These are phyloP conservation scores for Diaporthe humulicola DNA, from an alignment of 2,329 filamentous ascomycete genomes.

Conservation along the genomic window DNA sequence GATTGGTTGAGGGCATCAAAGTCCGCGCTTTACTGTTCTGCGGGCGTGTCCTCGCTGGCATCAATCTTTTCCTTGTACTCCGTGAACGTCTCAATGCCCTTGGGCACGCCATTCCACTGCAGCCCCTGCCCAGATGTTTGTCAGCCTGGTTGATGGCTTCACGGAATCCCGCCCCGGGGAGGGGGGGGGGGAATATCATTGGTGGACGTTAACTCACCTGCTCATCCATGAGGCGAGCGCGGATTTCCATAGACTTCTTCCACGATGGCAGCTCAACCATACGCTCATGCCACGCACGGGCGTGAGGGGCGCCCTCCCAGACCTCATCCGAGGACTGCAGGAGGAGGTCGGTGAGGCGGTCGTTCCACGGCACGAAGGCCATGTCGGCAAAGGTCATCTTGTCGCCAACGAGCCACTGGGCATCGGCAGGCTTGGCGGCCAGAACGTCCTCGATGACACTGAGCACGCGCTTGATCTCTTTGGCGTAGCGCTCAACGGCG, in stretches of 20 bases:
- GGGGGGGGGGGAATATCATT: fast-evolving
- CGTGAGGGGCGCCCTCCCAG: conserved; percentile 46
- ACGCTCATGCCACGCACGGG: conserved; percentile 52
- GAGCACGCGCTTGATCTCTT: conserved; percentile 45
- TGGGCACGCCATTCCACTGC: conserved; percentile 52
- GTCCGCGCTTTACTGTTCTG: too few relatives aligned
- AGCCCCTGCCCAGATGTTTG: conserved; percentile 44
- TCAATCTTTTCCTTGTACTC: conserved; percentile 48
- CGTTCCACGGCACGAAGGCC: conserved; percentile 45
- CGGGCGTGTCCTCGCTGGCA: conserved; percentile 14
- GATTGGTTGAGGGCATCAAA: too few relatives aligned
- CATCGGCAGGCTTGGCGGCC: conserved; percentile 36
- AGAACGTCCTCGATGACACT: conserved; percentile 44
- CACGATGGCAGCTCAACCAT: conserved; percentile 51
- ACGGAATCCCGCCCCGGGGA: too few relatives aligned
- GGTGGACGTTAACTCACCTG: conserved; percentile 22
- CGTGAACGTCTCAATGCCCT: conserved; percentile 49
- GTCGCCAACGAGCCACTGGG: conserved; percentile 46
- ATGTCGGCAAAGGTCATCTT: conserved; percentile 45
- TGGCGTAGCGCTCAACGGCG: conserved; percentile 44
- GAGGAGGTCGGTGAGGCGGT: conserved; percentile 42
- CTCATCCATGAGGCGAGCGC: conserved; percentile 52
- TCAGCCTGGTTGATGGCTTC: too few relatives aligned
- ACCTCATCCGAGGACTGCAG: conserved; percentile 43
- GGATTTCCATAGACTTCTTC: conserved; percentile 50